Percentiles rank a stretch among this genome's conserved stretches.
Conservation (phyloP, 2,329 filamentous ascomycete genomes). For the Microdochium nivale region DNA sequence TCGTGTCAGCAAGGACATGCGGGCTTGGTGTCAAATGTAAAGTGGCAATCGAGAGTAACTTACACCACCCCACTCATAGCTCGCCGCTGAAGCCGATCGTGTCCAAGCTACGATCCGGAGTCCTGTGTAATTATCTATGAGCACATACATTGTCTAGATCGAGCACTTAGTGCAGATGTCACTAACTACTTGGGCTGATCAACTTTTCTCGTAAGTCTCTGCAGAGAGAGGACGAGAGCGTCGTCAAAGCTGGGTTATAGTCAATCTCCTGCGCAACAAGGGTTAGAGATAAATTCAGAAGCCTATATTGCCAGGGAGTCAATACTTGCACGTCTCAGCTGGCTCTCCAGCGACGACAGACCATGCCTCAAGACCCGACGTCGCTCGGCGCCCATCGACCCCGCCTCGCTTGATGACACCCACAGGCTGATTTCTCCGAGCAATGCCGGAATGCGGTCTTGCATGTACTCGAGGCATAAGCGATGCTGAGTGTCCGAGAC, state of each 20-base stretch:
- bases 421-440: conserved; percentile 31
- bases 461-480: conserved; percentile 26
- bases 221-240: not conserved
- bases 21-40: not conserved
- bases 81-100: conserved; percentile 15
- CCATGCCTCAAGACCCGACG: conserved; percentile 21
- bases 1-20: not conserved
- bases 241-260: not conserved
- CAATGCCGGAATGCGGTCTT: conserved; percentile 29
- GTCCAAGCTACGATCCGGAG: conserved; percentile 15
- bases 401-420: conserved; percentile 30
- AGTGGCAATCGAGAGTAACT: conserved; percentile 10
- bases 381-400: conserved; percentile 24
- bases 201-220: not conserved
- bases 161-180: not conserved
- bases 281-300: not conserved
- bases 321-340: conserved; percentile 15
- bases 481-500: conserved; percentile 31
- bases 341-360: conserved; percentile 22
- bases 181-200: not conserved
- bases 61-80: conserved; percentile 23
- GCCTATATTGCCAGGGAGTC: not conserved
- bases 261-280: not conserved
- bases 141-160: not conserved
- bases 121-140: not conserved